Conservation (phyloP, 768 basidiomycete species). For the Rhodosporidiobolus sp. region DNA sequence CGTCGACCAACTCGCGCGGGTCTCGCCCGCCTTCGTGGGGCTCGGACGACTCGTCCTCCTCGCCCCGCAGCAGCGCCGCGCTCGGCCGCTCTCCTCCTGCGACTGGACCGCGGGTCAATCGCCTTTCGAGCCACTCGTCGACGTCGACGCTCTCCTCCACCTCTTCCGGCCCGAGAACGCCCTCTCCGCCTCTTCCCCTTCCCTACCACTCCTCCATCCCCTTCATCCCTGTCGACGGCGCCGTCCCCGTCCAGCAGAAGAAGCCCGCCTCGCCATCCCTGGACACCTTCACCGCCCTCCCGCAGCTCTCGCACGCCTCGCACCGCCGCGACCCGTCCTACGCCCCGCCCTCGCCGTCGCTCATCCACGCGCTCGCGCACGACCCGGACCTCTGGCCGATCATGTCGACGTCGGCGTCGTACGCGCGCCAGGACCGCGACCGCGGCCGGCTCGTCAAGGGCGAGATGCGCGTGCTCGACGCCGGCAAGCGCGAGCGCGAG, state of each 20-base stretch:
- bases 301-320: not conserved
- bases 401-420: not conserved
- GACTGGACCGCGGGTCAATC: not conserved
- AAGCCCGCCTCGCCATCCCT: not conserved
- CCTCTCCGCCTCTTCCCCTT: not conserved
- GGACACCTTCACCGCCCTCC: not conserved
- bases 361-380: slow-evolving; percentile 14
- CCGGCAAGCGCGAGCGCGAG: not conserved
- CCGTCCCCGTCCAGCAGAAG: not conserved
- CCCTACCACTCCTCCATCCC: not conserved
- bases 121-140: slow-evolving; percentile 1
- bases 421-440: not conserved
- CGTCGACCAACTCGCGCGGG: slow-evolving; percentile 10
- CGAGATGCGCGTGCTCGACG: not conserved
- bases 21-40: slow-evolving; percentile 1
- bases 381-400: slow-evolving; percentile 18
- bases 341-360: slow-evolving; percentile 2
- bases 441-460: not conserved
- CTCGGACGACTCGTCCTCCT: not conserved
- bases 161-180: slow-evolving; percentile 1
- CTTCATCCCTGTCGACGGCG: not conserved
- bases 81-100: not conserved
- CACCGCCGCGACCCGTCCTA: not conserved
- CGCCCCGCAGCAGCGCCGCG: not conserved
- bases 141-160: slow-evolving; percentile 12